These are phyloP conservation scores for Seiridium unicorne DNA, from an alignment of 2,329 filamentous ascomycete species.

Conservation along the genomic window DNA sequence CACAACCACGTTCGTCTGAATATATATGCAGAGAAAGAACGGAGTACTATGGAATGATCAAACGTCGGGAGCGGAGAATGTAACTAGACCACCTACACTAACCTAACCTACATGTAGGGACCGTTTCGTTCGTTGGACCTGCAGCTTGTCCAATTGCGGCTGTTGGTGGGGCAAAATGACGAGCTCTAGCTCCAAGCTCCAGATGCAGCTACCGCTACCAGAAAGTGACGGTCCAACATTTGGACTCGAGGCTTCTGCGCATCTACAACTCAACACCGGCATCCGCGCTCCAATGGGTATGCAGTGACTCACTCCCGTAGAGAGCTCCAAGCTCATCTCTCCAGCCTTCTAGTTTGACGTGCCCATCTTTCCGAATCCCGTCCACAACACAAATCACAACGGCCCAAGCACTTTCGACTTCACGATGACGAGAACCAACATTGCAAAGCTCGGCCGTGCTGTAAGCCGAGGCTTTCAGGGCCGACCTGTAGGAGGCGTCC, in stretches of 20 bases:
- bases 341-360: neutral
- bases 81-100: no score
- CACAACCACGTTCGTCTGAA: no score
- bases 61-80: no score
- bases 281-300: neutral
- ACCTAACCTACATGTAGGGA: no score
- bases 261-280: neutral
- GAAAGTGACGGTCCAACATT: neutral
- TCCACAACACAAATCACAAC: neutral
- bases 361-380: neutral
- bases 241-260: no score
- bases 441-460: conserved; percentile 36
- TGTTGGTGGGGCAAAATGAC: neutral
- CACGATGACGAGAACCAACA: conserved; percentile 29
- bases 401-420: neutral
- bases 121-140: no score
- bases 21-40: no score
- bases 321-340: neutral
- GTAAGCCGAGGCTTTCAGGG: conserved; percentile 29
- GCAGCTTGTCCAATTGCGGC: neutral
- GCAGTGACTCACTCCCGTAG: neutral
- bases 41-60: no score
- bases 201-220: neutral
- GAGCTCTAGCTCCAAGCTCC: neutral
- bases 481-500: conserved; percentile 8